Evolutionary conservation across 1,284 basidiomycete species (phyloP), one percentile per base, ranked within the genome.

Genomic region (Porogramme epimiltina): DNA sequence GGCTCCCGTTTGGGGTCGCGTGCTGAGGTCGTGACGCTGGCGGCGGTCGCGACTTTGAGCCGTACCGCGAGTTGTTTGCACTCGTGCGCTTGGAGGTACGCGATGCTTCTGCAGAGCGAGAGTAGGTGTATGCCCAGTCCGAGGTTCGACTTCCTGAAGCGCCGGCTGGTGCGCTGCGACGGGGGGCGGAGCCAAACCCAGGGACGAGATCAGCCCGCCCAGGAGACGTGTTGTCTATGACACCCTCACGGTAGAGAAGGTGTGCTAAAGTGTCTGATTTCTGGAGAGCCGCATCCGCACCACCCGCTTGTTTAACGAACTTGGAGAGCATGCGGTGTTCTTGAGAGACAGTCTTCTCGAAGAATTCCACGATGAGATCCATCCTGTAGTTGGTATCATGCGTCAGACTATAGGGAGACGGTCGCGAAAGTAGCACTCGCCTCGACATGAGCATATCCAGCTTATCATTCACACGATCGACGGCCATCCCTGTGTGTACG

Each of bases 391-490:
- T n/a, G n/a, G n/a, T n/a, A n/a, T n/a, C 40, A 45, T 26, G 47
- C n/a, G n/a, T n/a, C n/a, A n/a, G n/a, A n/a, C n/a, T n/a, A n/a
- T n/a, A n/a, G n/a, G n/a, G n/a, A 13, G 4, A n/a, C 13, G 40
- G 18, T 22, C 6, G 41, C 3, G 39, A 22, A 2, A n/a, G n/a
- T n/a, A n/a, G n/a, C n/a, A 41, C 57, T 11, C 23, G 63, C 62
- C 58, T 64, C 8, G 24, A 52, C 47, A 39, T 61, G 45, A 34
- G 59, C 3, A 42, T 28, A 9, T 66, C 62, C 8, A 74, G 59
- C 49, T 69, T 72, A 13, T 58, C 40, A 24, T 72, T 70, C 0
- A 68, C 69, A 5, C 56, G 46, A 34, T 73, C 70, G 5, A 76
- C 60, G 0, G 64, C 66, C 1, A 64, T 50, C 2, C 68, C 68